Base-by-base conservation (phyloP, 345 rosid genomes). In the Lepidium didymum region DNA sequence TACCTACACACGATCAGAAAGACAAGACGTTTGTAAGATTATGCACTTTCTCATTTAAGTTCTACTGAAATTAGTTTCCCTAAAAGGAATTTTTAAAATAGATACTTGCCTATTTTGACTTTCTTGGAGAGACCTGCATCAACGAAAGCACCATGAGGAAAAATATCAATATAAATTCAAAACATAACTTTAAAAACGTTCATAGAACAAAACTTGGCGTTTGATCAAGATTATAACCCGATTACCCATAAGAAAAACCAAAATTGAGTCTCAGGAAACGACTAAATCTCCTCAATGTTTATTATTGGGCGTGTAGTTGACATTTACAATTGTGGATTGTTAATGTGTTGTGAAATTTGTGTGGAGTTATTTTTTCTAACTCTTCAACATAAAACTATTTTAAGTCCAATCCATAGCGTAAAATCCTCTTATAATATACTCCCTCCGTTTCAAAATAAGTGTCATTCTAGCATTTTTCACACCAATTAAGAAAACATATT, bases 1-100 rank as follows among this genome's bases (percentile, higher is more conserved):
- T 59, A 35, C 78, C 96, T 92, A 43, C 7, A 50, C 47, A 50
- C 7, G 7, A 18, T 38, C 4, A 14, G 1, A 35, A 31, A 0
- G 35, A 1, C 47, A 45, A 6, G 72, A 45, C 23, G 12, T 5
- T 10, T 1, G 13, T 52, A 4, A 66, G 60, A 8, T 33, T 40
- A 7, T 47, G 16, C 27, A 21, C 8, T 7, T 64, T 8, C 8
- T 10, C 0, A 55, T 42, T 47, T 50, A 21, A 50, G 68, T 12
- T 57, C 0, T 25, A 5, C 15, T 56, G 11, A 41, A 21, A 10
- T 31, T 21, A 66, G 19, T 1, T 18, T 43, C 23, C 6, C 0
- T n/a, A 18, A 53, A 43, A 61, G 34, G 10, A 52, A 52, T n/a
- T n/a, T n/a, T n/a, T 15, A 9, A 4, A 0, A 5, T 54, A 34